These are phyloP conservation scores for Guyanaporus albipodus DNA, from an alignment of 768 basidiomycete species.

Conservation along the genomic window DNA sequence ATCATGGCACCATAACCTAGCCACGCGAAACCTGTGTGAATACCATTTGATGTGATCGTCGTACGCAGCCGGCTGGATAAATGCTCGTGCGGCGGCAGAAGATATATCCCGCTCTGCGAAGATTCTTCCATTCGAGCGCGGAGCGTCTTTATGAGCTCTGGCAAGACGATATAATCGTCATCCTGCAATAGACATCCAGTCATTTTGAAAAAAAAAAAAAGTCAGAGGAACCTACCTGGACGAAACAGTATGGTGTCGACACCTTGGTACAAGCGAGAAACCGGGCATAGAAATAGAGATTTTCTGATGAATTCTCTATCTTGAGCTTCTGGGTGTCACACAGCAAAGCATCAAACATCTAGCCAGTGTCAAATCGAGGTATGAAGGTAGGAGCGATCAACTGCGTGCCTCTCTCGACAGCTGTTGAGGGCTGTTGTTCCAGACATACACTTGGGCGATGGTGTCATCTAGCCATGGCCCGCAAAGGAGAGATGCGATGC, in stretches of 20 bases:
- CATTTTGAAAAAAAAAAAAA: neutral
- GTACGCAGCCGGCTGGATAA: constrained; percentile 50
- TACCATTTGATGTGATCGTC: constrained; percentile 31
- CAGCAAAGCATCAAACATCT: constrained; percentile 49
- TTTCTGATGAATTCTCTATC: constrained; percentile 55
- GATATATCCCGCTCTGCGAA: constrained; percentile 38
- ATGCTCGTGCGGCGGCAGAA: constrained; percentile 60
- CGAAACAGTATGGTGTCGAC: constrained; percentile 53
- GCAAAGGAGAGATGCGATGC: constrained; percentile 53
- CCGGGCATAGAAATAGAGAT: constrained; percentile 59
- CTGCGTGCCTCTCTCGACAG: constrained; percentile 41
- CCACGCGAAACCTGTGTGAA: constrained; percentile 63
- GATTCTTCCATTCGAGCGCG: constrained; percentile 35
- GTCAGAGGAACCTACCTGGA: constrained; percentile 43
- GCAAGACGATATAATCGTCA: constrained; percentile 61
- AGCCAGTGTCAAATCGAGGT: neutral
- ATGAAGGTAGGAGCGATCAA: neutral
- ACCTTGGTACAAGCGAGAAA: constrained; percentile 54
- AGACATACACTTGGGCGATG: constrained; percentile 49
- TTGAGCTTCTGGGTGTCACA: constrained; percentile 44
- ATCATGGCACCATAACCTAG: constrained; percentile 62
- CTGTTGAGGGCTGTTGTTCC: constrained; percentile 56
- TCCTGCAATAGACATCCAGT: constrained; percentile 39
- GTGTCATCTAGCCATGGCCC: constrained; percentile 40
- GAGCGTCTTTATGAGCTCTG: constrained; percentile 54